A percentile compares a stretch with the other conserved stretches of the same genome.
These are phyloP conservation scores for Aspergillus sclerotiicarbonarius DNA, from an alignment of 495 filamentous ascomycete species.

Conservation along the genomic window DNA sequence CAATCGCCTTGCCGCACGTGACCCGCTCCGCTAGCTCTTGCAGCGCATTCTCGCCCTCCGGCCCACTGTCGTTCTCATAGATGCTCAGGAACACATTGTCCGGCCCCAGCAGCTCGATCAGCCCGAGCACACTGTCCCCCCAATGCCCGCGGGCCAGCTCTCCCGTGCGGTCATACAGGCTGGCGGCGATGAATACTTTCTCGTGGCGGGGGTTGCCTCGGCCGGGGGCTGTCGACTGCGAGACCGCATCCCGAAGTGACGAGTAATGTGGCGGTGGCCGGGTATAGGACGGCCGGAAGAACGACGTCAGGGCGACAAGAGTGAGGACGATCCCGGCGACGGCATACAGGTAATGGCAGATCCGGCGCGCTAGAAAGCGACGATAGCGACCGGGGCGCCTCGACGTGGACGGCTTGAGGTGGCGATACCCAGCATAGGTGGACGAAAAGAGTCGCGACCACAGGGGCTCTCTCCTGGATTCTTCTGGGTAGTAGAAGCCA, in stretches of 20 bases:
- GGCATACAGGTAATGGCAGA: constrained; percentile 61
- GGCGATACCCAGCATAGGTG: constrained; percentile 33
- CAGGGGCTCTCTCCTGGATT: constrained; percentile 44
- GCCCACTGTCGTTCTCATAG: constrained; percentile 72
- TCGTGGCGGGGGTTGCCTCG: constrained; percentile 62
- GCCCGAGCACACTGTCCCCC: constrained; percentile 59
- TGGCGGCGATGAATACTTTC: constrained; percentile 74
- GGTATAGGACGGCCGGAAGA: constrained; percentile 62
- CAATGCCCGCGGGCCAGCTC: constrained; percentile 61
- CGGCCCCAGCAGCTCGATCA: constrained; percentile 61
- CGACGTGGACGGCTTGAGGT: constrained; percentile 30
- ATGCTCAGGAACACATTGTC: constrained; percentile 51
- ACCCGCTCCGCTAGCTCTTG: constrained; percentile 40
- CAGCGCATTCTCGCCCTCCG: constrained; percentile 43
- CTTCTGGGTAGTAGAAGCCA: constrained; percentile 43
- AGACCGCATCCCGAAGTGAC: constrained; percentile 35
- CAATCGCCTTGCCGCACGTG: constrained; percentile 51
- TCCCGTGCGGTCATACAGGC: constrained; percentile 63
- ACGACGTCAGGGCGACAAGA: constrained; percentile 50
- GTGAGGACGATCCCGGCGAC: constrained; percentile 66
- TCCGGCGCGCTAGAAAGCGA: constrained; percentile 48
- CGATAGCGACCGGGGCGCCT: constrained; percentile 29
- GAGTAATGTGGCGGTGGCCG: constrained; percentile 50
- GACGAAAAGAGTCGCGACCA: constrained; percentile 30
- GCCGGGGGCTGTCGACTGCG: constrained; percentile 40